Percentiles rank a stretch among this genome's conserved stretches.
Conservation (phyloP, 805 yeast genomes). For the Schwanniomyces pseudopolymorphus region DNA sequence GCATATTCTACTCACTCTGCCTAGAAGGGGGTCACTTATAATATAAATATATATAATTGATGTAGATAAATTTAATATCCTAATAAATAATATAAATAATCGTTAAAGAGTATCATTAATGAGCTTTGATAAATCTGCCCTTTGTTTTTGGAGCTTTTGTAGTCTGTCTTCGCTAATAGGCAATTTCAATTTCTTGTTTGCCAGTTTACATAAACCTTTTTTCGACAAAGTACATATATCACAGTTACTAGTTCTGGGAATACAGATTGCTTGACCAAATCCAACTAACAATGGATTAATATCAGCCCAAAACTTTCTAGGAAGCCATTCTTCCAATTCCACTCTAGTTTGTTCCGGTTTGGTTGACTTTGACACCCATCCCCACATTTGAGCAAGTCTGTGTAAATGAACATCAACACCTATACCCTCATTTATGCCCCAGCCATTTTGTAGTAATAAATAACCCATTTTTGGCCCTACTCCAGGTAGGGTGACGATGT, state of each 20-base stretch:
- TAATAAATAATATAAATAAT: background rate
- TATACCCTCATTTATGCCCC: constrained; percentile 77
- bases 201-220: constrained; percentile 57
- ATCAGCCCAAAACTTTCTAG: constrained; percentile 73
- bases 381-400: constrained; percentile 75
- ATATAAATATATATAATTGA: background rate
- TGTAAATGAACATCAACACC: constrained; percentile 94
- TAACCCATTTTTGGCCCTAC: constrained; percentile 97
- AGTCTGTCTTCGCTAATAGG: constrained; percentile 26
- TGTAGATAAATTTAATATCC: background rate
- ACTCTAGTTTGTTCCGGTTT: constrained; percentile 77
- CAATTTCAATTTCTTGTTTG: constrained; percentile 41
- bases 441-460: constrained; percentile 75
- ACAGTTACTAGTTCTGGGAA: constrained; percentile 68
- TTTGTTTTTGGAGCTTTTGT: constrained; percentile 25
- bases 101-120: constrained; percentile 6
- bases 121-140: constrained; percentile 32
- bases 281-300: constrained; percentile 88
- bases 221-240: constrained; percentile 62
- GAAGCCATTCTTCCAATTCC: constrained; percentile 72
- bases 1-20: constrained; percentile 38
- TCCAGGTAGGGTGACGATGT: constrained; percentile 73
- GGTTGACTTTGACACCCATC: constrained; percentile 59
- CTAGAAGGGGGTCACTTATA: constrained; percentile 34
- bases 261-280: constrained; percentile 87